Base-by-base conservation (phyloP, 1,284 basidiomycete genomes). In the Inonotus hispidus region DNA sequence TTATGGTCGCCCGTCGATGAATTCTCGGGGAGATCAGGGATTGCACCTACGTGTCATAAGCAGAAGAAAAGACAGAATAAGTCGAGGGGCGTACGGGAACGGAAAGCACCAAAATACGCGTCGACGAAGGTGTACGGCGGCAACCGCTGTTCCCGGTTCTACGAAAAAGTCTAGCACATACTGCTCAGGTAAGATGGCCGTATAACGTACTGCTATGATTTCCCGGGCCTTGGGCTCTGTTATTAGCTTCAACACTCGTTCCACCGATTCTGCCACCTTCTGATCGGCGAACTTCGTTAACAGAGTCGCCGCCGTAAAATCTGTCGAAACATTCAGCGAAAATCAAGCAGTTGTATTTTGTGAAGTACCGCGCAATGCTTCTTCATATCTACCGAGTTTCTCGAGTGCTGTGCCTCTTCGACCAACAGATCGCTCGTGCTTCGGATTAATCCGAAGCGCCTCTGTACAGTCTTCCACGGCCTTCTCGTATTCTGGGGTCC, bases 251-350 rank as follows among this genome's bases (percentile, higher is more conserved):
- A 99, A 75, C 45, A 97, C 93, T 46, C 95, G 87, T 74, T 99
- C 97, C 13, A 99, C 93, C 1, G 91, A 79, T 61, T 87, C 81
- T 5, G 91, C 86, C 2, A 94, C 90, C 0, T 78, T 70, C 67
- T 91, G 85, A 71, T 96, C 95, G 71, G 87, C 80, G 84, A 99
- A 98, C 69, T 90, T 88, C 71, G 96, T 93, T 50, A 99, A 82
- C 66, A 99, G 97, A 14, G 95, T 95, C 0, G 92, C 89, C 8
- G 97, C 93, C 0, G 96, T 98, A 78, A 91, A 99, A 75, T 99
- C 96, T 94, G 61, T 52, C 46, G 38, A 41, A 41, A 25, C 19
- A 52, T 29, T 19, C 39, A 49, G 53, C 19, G 25, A 16, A 14
- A 16, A 52, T 6, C 14, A 16, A 11, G 23, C 16, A 19, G 2